phyloP scores from a whole-genome alignment of 2,329 filamentous ascomycete genomes.

The Fusarium succisae region DNA sequence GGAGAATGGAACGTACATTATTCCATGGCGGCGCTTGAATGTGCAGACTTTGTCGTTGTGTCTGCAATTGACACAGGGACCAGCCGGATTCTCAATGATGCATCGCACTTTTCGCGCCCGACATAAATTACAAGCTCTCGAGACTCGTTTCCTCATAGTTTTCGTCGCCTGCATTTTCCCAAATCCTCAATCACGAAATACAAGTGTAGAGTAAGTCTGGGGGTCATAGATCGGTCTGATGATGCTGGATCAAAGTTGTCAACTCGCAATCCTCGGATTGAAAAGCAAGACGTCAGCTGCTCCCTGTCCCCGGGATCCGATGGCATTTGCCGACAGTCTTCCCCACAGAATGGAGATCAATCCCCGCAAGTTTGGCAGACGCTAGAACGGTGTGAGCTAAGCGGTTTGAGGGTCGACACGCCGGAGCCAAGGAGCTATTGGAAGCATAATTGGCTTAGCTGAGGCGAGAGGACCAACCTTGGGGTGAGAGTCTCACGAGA shows the following conservation, averaged over 20 bases:
- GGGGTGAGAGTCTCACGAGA: too few relatives aligned
- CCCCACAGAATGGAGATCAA: constrained; percentile 15
- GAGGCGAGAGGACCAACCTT: constrained; percentile 4
- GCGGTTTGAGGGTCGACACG: background rate
- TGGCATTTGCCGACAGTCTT: constrained; percentile 19
- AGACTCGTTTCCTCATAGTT: constrained; percentile 27
- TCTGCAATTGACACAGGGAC: constrained; percentile 41
- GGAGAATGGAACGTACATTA: background rate
- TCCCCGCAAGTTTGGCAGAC: constrained; percentile 1
- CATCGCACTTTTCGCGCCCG: constrained; percentile 39
- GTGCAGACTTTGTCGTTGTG: constrained; percentile 40
- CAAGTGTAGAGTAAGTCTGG: too few relatives aligned
- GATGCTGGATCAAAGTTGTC: background rate
- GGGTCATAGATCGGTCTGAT: background rate
- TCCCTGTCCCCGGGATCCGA: constrained; percentile 8
- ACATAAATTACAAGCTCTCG: constrained; percentile 37
- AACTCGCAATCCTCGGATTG: background rate
- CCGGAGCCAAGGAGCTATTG: background rate
- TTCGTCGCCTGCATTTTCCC: constrained; percentile 18
- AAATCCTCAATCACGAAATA: too few relatives aligned
- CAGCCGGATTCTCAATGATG: constrained; percentile 33
- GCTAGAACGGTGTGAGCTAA: background rate
- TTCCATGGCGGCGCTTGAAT: constrained; percentile 31
- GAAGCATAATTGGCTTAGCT: background rate
- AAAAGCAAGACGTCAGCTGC: constrained; percentile 14